Base-by-base conservation (phyloP, 345 rosid species). In the Gossypium thurberi region DNA sequence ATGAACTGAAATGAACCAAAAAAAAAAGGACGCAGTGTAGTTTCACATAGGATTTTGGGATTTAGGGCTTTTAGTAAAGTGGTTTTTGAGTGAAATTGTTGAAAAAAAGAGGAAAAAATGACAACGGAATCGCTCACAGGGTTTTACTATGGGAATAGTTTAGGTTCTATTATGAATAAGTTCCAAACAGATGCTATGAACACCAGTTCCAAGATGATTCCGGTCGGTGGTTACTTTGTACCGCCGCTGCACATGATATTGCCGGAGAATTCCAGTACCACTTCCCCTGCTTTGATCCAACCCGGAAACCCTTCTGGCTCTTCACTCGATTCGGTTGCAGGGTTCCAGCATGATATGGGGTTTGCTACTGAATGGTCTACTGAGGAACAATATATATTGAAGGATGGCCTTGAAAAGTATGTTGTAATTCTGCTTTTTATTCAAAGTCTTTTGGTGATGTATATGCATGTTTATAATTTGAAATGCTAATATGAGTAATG, bases 281-380 rank as follows among this genome's bases (percentile, higher is more conserved):
- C 56, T 47, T 43, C 73, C 72, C 71, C 85, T 68, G 78, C 82
- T 10, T 62, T 83, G n/a, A 12, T 80, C 77, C 85, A 78, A 71
- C 47, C 76, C 14, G 85, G 82, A 25, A 85, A 74, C 47, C 79
- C 85, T 44, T 81, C 87, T 66, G 61, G 84, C 40, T 85, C 92
- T 69, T 87, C 95, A 13, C 82, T 78, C 70, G 92, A 89, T 78
- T 82, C 89, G 1, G 81, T 79, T 65, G 79, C 88, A 20, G 91
- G 85, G 50, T 79, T 84, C 51, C 85, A 82, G 71, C 83, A 76
- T 25, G 96, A 91, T 20, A 61, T 90, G 0, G 87, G 84, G 7
- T 74, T 93, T 74, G 88, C 92, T 50, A 88, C 82, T 1, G 98
- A 91, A 74, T 93, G 98, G 98, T 88, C 98, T 47, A 72, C 70